Percentiles rank a stretch among this genome's conserved stretches.
Conservation (phyloP, 2,329 filamentous ascomycete genomes). For the Aspergillus aculeatus region DNA sequence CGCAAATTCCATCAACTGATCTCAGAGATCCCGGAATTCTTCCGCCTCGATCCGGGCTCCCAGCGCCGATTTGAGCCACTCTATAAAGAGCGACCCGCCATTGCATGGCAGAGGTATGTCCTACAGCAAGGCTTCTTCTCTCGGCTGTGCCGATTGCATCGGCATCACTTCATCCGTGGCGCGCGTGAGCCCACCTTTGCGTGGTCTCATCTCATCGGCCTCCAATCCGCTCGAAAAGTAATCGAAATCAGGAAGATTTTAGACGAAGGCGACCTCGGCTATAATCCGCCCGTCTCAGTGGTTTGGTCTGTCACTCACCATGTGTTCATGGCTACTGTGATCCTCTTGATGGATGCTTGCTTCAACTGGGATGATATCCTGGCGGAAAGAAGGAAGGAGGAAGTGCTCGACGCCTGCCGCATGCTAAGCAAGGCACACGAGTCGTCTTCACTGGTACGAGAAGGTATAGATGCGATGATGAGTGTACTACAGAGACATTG, state of each 20-base stretch:
- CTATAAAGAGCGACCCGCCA: slow-evolving; percentile 28
- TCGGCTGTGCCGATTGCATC: slow-evolving; percentile 41
- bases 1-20: slow-evolving; percentile 33
- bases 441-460: slow-evolving; percentile 29
- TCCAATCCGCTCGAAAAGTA: slow-evolving; percentile 40
- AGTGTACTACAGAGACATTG: slow-evolving; percentile 35
- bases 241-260: slow-evolving; percentile 38
- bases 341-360: slow-evolving; percentile 42
- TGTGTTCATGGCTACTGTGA: slow-evolving; percentile 42
- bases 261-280: slow-evolving; percentile 29
- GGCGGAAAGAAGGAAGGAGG: slow-evolving; percentile 35
- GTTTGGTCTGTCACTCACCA: slow-evolving; percentile 40
- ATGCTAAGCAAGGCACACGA: slow-evolving; percentile 39
- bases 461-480: slow-evolving; percentile 41
- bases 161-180: slow-evolving; percentile 40
- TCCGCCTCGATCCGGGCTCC: slow-evolving; percentile 36
- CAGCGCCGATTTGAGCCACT: slow-evolving; percentile 27
- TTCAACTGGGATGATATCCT: slow-evolving; percentile 41
- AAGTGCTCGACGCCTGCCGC: slow-evolving; percentile 40
- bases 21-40: slow-evolving; percentile 35
- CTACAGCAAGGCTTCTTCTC: slow-evolving; percentile 38
- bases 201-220: slow-evolving; percentile 39
- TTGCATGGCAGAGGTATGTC: slow-evolving; percentile 38
- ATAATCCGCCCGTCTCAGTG: slow-evolving; percentile 27
- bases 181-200: slow-evolving; percentile 36